A percentile compares a stretch with the other conserved stretches of the same genome.
Evolutionary conservation across 495 filamentous ascomycete species (phyloP).

Genomic region (Daldinia decipiens): DNA sequence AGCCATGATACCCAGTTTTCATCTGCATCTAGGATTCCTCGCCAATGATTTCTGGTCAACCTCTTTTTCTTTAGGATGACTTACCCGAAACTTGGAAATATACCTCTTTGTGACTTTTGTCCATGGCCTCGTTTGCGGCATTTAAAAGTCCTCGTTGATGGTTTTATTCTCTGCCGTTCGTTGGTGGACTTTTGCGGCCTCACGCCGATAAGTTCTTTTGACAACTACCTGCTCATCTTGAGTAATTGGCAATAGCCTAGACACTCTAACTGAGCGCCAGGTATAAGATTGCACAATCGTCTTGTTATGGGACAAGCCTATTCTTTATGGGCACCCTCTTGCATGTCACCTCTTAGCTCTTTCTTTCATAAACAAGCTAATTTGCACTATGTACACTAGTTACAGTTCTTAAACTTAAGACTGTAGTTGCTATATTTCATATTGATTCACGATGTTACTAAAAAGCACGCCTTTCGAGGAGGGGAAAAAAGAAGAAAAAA

Average conservation of each 20-base stretch:
- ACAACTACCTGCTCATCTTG: background rate
- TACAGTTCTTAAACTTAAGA: background rate
- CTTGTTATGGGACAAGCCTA: background rate
- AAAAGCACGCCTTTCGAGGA: background rate
- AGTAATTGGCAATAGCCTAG: background rate
- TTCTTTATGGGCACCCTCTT: background rate
- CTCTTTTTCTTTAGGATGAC: background rate
- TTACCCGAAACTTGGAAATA: background rate
- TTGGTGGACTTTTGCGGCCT: background rate
- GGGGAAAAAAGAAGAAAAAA: too few relatives aligned
- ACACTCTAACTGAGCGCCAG: background rate
- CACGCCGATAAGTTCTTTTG: background rate
- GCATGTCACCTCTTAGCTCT: background rate
- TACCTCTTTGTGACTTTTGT: background rate
- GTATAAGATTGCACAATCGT: background rate
- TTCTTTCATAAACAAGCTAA: background rate
- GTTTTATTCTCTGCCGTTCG: background rate
- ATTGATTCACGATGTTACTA: background rate
- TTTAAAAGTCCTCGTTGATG: background rate
- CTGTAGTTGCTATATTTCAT: background rate
- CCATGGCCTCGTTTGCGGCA: background rate
- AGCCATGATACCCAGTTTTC: background rate
- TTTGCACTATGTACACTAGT: background rate
- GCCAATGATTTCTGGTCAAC: background rate
- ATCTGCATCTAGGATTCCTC: background rate